These are phyloP conservation scores for Podaxis carcinomalis DNA, from an alignment of 768 basidiomycete genomes.

Conservation along the genomic window DNA sequence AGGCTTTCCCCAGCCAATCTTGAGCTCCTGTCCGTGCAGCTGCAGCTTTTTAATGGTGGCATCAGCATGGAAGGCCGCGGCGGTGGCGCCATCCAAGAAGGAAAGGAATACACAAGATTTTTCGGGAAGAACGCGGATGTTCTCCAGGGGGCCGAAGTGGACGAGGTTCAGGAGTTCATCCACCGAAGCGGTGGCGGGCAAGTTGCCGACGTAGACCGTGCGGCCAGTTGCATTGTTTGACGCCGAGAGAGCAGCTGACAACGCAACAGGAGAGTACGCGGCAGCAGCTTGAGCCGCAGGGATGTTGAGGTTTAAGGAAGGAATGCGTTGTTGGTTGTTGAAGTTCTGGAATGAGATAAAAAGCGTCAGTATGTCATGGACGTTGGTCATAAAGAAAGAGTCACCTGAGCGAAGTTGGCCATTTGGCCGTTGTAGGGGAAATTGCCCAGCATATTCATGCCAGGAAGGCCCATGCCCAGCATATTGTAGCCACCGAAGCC, in stretches of 20 bases:
- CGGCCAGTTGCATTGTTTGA: slow-evolving; percentile 71
- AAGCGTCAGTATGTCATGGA: slow-evolving; percentile 14
- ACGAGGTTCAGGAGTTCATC: slow-evolving; percentile 98
- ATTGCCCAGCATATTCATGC: slow-evolving; percentile 65
- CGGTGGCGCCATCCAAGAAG: slow-evolving; percentile 90
- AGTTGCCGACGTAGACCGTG: slow-evolving; percentile 96
- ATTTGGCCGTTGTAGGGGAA: slow-evolving; percentile 74
- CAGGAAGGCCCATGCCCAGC: slow-evolving; percentile 77
- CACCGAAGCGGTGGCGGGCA: slow-evolving; percentile 92
- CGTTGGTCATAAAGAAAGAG: slow-evolving; percentile 10
- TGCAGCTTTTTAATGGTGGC: slow-evolving; percentile 92
- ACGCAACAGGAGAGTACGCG: slow-evolving; percentile 75
- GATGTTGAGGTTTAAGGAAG: slow-evolving; percentile 63
- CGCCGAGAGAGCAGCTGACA: slow-evolving; percentile 66
- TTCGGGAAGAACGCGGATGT: slow-evolving; percentile 90
- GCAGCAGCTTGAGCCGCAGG: slow-evolving; percentile 56
- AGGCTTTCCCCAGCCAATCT: slow-evolving; percentile 98
- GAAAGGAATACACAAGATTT: slow-evolving; percentile 98
- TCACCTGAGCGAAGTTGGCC: slow-evolving; percentile 64
- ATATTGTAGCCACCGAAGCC: slow-evolving; percentile 70
- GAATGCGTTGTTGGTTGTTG: slow-evolving; percentile 56
- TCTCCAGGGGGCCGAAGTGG: slow-evolving; percentile 95
- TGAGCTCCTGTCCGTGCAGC: slow-evolving; percentile 93
- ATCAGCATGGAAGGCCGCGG: slow-evolving; percentile 96
- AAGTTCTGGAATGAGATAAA: slow-evolving; percentile 15